A percentile compares a stretch with the other conserved stretches of the same genome.
These are phyloP conservation scores for Macrocybe sp. DNA, from an alignment of 1,284 basidiomycete species.

Conservation along the genomic window DNA sequence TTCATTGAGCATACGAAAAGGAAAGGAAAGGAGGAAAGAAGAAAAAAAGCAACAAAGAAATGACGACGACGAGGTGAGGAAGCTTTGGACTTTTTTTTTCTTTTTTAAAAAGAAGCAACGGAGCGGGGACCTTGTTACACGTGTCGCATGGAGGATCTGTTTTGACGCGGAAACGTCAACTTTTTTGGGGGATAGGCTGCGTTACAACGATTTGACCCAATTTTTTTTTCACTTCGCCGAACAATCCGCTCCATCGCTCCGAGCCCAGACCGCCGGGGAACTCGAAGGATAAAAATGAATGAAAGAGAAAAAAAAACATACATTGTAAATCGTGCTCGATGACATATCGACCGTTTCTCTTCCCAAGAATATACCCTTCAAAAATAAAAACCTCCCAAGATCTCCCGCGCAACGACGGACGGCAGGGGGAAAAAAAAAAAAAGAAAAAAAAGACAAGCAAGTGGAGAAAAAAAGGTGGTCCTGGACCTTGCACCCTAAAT, in stretches of 20 bases:
- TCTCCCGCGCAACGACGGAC: no score
- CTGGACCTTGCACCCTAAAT: no score
- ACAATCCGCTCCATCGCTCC: no score
- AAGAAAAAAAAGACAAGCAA: no score
- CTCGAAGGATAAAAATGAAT: slow-evolving; percentile 4
- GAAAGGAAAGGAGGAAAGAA: not conserved
- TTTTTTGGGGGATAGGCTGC: slow-evolving; percentile 14
- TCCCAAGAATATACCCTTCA: no score
- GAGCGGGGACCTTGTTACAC: slow-evolving; percentile 12
- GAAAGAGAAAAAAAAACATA: slow-evolving; percentile 5
- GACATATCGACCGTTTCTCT: slow-evolving; percentile 5
- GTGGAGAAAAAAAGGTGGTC: no score
- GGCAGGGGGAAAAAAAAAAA: no score
- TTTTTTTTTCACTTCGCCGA: not conserved
- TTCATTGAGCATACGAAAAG: slow-evolving; percentile 6
- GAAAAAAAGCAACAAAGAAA: slow-evolving; percentile 6
- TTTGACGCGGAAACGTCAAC: slow-evolving; percentile 20
- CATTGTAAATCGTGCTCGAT: slow-evolving; percentile 14
- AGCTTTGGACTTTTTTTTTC: not conserved
- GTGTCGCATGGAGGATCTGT: slow-evolving; percentile 15
- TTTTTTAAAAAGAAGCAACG: slow-evolving; percentile 9
- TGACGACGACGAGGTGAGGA: not conserved
- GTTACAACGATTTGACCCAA: slow-evolving; percentile 8
- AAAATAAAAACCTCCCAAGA: no score
- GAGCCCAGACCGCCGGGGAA: slow-evolving; percentile 1